Percentiles rank a stretch among this genome's conserved stretches.
phyloP scores from a whole-genome alignment of 352 stramenopile species.

The Blastocystis sp. region DNA sequence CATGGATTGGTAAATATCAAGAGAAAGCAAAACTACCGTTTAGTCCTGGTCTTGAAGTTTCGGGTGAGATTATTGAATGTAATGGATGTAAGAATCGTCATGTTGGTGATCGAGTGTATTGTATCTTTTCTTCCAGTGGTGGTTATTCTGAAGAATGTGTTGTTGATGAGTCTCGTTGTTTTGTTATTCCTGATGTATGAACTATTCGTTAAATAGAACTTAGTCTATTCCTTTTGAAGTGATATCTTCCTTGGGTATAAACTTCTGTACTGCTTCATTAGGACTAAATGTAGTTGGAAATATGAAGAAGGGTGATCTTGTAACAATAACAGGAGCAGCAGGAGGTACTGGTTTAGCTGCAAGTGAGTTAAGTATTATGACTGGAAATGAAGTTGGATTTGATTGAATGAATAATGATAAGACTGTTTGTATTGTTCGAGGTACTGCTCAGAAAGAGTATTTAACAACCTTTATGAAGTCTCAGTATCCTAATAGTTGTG shows the following conservation, averaged over 20 bases:
- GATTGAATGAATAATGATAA: neutral
- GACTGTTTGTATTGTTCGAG: slow-evolving; percentile 35
- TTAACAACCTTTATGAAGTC: neutral
- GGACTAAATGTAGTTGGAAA: neutral
- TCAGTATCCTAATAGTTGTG: neutral
- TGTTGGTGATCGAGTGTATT: slow-evolving; percentile 11
- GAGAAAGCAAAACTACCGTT: neutral
- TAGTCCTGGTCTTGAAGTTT: slow-evolving; percentile 9
- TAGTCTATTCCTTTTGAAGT: neutral
- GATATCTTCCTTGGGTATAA: neutral
- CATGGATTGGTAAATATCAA: slow-evolving; percentile 4
- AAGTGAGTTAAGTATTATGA: neutral
- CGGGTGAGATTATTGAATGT: neutral
- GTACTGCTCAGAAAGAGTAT: neutral
- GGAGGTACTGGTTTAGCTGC: slow-evolving; percentile 18
- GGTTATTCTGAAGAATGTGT: slow-evolving; percentile 25
- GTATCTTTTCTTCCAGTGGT: slow-evolving; percentile 2
- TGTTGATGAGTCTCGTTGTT: slow-evolving; percentile 9
- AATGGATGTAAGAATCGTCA: neutral
- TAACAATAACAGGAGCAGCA: slow-evolving; percentile 34
- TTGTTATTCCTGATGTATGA: neutral
- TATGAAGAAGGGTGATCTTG: neutral
- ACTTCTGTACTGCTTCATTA: slow-evolving; percentile 2
- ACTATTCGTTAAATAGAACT: neutral
- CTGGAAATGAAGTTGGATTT: neutral